Evolutionary conservation across 306 rosid genomes (phyloP).

Genomic region (Sesbania bispinosa): DNA sequence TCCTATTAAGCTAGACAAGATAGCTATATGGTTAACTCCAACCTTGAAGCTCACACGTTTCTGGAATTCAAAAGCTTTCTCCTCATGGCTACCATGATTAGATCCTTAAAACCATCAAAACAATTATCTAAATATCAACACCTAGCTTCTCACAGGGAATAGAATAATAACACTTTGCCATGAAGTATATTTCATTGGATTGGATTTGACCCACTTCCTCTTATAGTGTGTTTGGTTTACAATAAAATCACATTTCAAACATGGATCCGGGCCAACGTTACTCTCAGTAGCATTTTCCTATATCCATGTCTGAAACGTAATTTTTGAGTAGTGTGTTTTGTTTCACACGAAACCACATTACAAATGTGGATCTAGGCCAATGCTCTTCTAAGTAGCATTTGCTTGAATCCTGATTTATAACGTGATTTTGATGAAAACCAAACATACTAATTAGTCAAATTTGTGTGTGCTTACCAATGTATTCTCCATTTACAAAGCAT

Average conservation of each 20-base stretch:
- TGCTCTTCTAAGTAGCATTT: too few relatives aligned
- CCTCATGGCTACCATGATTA: conserved; percentile 64
- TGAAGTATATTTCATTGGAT: not conserved
- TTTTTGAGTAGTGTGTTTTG: too few relatives aligned
- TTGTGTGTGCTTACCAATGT: conserved; percentile 56
- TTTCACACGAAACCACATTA: too few relatives aligned
- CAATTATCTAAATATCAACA: not conserved
- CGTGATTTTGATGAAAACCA: too few relatives aligned
- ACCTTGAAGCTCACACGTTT: conserved; percentile 27
- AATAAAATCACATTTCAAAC: too few relatives aligned
- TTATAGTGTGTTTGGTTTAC: too few relatives aligned
- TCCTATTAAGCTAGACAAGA: conserved; percentile 64
- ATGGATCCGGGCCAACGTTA: too few relatives aligned
- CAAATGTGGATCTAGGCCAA: too few relatives aligned
- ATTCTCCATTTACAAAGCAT: conserved; percentile 71
- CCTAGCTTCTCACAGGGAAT: not conserved
- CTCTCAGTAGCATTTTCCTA: too few relatives aligned
- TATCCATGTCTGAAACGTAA: too few relatives aligned
- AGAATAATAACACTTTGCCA: not conserved
- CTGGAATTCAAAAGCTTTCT: conserved; percentile 54
- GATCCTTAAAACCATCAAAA: conserved; percentile 50
- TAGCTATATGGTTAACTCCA: conserved; percentile 57
- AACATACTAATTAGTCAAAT: too few relatives aligned
- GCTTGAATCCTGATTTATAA: too few relatives aligned
- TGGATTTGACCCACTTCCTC: not conserved